Evolutionary conservation across 768 basidiomycete genomes (phyloP).

Genomic region (Heimioporus sp.): DNA sequence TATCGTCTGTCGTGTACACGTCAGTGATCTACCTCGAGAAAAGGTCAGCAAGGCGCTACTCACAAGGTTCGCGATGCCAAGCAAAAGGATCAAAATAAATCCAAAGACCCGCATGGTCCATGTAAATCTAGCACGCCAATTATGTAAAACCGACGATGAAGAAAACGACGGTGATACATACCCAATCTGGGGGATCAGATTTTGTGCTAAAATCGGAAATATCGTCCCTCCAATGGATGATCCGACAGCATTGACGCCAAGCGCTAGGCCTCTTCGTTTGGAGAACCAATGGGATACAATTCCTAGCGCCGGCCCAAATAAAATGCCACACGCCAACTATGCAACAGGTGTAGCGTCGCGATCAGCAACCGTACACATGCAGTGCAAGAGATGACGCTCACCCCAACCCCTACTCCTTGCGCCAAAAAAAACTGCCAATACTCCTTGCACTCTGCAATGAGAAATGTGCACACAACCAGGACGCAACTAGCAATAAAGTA

Average conservation of each 20-base stretch:
- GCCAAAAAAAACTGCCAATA: constrained; percentile 82
- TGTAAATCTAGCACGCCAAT: constrained; percentile 47
- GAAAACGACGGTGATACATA: constrained; percentile 24
- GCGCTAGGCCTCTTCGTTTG: constrained; percentile 49
- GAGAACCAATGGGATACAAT: constrained; percentile 76
- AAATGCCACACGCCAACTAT: constrained; percentile 46
- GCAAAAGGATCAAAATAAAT: constrained; percentile 53
- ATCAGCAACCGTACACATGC: not conserved
- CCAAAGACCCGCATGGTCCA: constrained; percentile 77
- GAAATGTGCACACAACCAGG: constrained; percentile 55
- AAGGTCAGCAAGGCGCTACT: not conserved
- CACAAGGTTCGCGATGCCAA: constrained; percentile 57
- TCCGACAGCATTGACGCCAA: constrained; percentile 65
- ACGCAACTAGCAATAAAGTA: constrained; percentile 46
- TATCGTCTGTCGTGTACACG: constrained; percentile 20
- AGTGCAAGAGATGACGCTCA: constrained; percentile 31
- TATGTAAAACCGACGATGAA: not conserved
- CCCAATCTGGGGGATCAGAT: constrained; percentile 56
- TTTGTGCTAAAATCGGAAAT: constrained; percentile 59
- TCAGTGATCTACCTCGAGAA: not conserved
- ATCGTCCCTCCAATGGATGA: constrained; percentile 68
- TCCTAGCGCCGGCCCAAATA: constrained; percentile 61
- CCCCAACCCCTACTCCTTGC: constrained; percentile 68
- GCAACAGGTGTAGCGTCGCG: too few relatives aligned
- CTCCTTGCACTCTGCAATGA: constrained; percentile 64